Evolutionary conservation across 192 early-diverging fungal genomes (phyloP), one percentile per base, ranked within the genome.

Genomic region (Neocallimastix lanati): DNA sequence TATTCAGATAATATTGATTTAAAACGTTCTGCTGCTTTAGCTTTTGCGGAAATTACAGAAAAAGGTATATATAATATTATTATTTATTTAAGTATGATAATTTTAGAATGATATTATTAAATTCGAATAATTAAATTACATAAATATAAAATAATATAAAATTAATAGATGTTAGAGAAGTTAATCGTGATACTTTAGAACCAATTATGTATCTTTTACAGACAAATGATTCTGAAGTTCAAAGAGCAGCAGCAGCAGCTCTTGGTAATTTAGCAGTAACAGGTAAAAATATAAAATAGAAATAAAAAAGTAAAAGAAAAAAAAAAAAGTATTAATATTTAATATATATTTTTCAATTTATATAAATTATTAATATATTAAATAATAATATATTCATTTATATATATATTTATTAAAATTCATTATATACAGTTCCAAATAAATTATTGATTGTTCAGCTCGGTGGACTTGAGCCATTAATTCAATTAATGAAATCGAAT

Each of bases 11-110:
- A 93, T 82, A 89, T 94, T 30, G 93, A 93, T 79, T 81, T 95
- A 78, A 93, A 96, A 83, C 87, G 94, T 30, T 94, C 93, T 13
- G 94, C 93, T 0, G 93, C 94, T 27, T 86, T 94, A 81, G 93
- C 93, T 5, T 96, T 95, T 85, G 93, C 92, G 77, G 94, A 96
- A 82, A 92, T 96, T 38, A 94, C 94, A 28, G 94, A 96, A 83
- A 91, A 92, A 85, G 90, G 89, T 92, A 82, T n/a, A n/a, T n/a
- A n/a, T n/a, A n/a, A n/a, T n/a, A n/a, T n/a, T n/a, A n/a, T n/a
- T n/a, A n/a, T n/a, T n/a, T n/a, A n/a, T n/a, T n/a, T n/a, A n/a
- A n/a, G n/a, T n/a, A n/a, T n/a, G n/a, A n/a, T n/a, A n/a, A n/a
- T n/a, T n/a, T n/a, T n/a, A n/a, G n/a, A n/a, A n/a, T n/a, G n/a